Evolutionary conservation across 345 rosid genomes (phyloP).

Genomic region (Arabis hirsuta): DNA sequence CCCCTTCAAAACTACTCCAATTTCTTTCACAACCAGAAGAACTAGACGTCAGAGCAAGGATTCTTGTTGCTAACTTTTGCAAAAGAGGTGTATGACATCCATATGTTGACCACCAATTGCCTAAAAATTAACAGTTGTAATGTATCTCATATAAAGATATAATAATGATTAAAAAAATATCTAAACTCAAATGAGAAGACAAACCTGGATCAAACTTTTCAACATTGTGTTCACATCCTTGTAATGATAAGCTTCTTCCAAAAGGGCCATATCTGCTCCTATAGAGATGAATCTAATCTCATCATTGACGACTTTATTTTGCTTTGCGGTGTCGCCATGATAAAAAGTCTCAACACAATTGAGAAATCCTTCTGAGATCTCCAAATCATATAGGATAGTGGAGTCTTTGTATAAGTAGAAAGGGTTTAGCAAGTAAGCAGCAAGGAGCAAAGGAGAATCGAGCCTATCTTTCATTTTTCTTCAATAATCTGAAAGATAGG

Average conservation of each 20-base stretch:
- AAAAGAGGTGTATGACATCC: background rate
- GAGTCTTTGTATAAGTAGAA: background rate
- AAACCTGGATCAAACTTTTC: background rate
- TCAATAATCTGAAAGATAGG: background rate
- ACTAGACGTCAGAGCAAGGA: background rate
- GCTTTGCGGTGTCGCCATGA: background rate
- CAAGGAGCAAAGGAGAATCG: background rate
- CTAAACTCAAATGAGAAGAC: background rate
- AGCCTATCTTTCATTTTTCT: background rate
- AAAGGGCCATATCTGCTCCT: background rate
- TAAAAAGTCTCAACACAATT: background rate
- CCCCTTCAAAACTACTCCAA: constrained; percentile 2
- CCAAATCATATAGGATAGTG: background rate
- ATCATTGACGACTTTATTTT: background rate
- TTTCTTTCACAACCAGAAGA: constrained; percentile 15
- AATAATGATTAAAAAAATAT: background rate
- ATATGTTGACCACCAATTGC: background rate
- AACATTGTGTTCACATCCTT: background rate
- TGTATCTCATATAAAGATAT: background rate
- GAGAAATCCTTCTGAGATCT: background rate
- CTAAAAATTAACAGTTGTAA: background rate
- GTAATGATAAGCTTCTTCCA: background rate
- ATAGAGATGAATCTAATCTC: background rate
- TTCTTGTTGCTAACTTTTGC: constrained; percentile 1
- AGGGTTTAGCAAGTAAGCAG: background rate